Base-by-base conservation (phyloP, 2,329 filamentous ascomycete genomes). In the Madurella mycetomatis region DNA sequence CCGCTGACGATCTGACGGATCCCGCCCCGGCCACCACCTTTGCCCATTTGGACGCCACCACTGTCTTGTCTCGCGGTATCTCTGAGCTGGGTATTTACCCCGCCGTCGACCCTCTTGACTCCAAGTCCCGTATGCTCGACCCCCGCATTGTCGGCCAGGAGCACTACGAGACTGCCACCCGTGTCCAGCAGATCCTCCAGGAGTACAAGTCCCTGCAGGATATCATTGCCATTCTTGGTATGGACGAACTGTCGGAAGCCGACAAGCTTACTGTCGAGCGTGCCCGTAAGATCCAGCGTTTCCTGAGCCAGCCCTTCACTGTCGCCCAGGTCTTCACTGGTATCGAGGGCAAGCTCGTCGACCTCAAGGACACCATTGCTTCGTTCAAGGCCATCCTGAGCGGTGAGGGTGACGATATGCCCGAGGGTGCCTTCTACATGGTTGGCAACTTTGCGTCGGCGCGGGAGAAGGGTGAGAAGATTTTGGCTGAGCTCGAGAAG, bases 191-290 rank as follows among this genome's bases (percentile, higher is more conserved):
- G 82, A 97, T 96, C 79, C 87, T 99, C 74, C 94, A 99, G 82
- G 94, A 97, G 84, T 99, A 99, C 89, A 97, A 97, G 89, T 97
- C 92, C 64, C 90, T 99, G 66, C 94, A 99, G 83, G 94, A 99
- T 83, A 99, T 99, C 86, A 96, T 96, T 83, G 94, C 94, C 78
- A 99, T 99, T 91, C 80, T 97, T 75, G 92, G 92, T 87, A 97
- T 99, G 94, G 94, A 99, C 78, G 94, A 99, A 77, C 81, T 99
- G 79, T 97, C 94, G 64, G 94, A 97, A 84, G 88, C 89, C 70
- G 94, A 99, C 79, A 96, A 99, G 88, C 86, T 99, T 71, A 97
- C 94, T 69, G 94, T 99, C 84, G 94, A 99, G 88, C 94, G 94
- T 86, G 94, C 94, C 77, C 92, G 94, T 83, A 97, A 97, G 86